Conservation (phyloP, 2,329 filamentous ascomycete species). For the Cephalotrichum gorgonifer region DNA sequence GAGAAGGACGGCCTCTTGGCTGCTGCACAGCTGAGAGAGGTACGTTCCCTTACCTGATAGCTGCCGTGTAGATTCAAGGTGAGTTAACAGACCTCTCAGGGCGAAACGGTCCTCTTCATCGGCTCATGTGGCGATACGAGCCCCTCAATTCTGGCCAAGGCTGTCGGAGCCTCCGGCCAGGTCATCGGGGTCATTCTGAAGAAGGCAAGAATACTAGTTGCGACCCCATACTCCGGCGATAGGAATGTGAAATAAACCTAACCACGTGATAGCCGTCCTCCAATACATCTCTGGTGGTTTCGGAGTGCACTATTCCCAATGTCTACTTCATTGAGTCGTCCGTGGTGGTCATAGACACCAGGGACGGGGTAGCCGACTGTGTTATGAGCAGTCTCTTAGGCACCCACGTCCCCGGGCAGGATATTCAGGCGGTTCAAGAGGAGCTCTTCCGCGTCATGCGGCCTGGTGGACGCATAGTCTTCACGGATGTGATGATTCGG, state of each 20-base stretch:
- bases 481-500: background rate
- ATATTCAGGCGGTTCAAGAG: background rate
- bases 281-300: background rate
- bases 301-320: background rate
- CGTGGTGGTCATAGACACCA: background rate
- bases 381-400: background rate
- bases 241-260: background rate
- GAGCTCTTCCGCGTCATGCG: background rate
- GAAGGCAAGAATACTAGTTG: background rate
- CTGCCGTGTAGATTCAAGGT: background rate
- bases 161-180: background rate
- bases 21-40: background rate
- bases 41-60: background rate
- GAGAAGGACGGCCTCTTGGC: background rate
- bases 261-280: background rate
- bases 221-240: background rate
- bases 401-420: background rate
- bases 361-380: background rate
- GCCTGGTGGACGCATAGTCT: background rate
- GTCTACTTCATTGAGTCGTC: background rate
- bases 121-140: background rate
- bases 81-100: background rate
- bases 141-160: background rate
- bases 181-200: constrained; percentile 1
- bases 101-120: background rate